phyloP scores from a whole-genome alignment of 2,329 filamentous ascomycete species.

The Elsinoe perseae region DNA sequence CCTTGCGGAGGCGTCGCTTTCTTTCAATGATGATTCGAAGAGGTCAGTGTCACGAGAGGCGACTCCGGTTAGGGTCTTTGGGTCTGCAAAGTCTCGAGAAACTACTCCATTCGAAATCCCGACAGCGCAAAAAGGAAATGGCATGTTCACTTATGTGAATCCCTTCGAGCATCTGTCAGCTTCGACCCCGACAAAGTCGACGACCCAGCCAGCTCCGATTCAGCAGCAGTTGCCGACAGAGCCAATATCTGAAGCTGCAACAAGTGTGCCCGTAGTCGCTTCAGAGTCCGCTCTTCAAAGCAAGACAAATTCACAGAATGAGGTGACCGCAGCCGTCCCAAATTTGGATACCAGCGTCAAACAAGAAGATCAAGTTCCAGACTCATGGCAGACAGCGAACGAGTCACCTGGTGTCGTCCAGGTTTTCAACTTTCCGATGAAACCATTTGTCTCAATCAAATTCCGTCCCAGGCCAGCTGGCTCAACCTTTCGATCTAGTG shows the following conservation, averaged over 20 bases:
- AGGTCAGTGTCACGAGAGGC: constrained; percentile 20
- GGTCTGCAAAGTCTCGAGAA: constrained; percentile 24
- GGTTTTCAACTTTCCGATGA: constrained; percentile 95
- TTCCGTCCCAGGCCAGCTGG: constrained; percentile 51
- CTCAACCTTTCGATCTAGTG: constrained; percentile 64
- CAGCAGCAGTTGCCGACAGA: constrained; percentile 23
- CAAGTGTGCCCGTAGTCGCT: not conserved
- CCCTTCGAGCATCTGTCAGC: constrained; percentile 63
- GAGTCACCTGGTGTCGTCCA: constrained; percentile 44
- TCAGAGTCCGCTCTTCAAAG: not conserved
- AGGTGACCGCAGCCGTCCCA: constrained; percentile 19
- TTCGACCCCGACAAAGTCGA: constrained; percentile 52
- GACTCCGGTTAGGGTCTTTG: constrained; percentile 26
- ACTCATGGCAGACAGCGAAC: constrained; percentile 86
- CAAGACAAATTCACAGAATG: not conserved
- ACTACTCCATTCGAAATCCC: constrained; percentile 34
- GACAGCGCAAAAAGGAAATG: constrained; percentile 29
- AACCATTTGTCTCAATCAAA: constrained; percentile 85
- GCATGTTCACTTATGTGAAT: constrained; percentile 63
- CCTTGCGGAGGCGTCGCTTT: constrained; percentile 38
- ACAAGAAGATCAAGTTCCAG: constrained; percentile 51
- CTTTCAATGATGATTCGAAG: constrained; percentile 28
- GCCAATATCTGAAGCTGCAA: not conserved
- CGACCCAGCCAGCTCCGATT: constrained; percentile 39
- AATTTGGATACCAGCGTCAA: constrained; percentile 18